Evolutionary conservation across 805 yeast genomes (phyloP).

Genomic region (Kazachstania kunashirensis): DNA sequence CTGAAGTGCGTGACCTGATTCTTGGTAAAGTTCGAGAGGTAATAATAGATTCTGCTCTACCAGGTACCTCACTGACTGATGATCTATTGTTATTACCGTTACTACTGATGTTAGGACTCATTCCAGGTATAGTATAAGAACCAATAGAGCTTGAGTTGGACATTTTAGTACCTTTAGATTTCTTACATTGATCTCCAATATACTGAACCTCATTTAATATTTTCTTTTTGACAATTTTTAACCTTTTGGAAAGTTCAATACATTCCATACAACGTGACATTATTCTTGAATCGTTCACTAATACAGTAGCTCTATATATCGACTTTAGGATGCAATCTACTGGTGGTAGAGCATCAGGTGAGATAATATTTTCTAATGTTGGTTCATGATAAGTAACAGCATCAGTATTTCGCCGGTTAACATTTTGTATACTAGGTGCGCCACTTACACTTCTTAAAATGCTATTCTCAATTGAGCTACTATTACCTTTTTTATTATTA

Average conservation of each 20-base stretch:
- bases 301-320: conserved; percentile 51
- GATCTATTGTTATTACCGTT: neutral
- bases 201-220: conserved; percentile 5
- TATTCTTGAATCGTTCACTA: conserved; percentile 55
- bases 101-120: neutral
- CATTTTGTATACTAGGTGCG: neutral
- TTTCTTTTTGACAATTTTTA: conserved; percentile 17
- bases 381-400: conserved; percentile 6
- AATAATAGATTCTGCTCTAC: neutral
- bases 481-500: no score
- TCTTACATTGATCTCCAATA: conserved; percentile 5
- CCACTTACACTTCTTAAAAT: neutral
- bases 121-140: no score
- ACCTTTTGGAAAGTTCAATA: conserved; percentile 21
- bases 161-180: neutral
- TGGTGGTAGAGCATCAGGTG: conserved; percentile 48
- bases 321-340: conserved; percentile 46
- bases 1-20: neutral
- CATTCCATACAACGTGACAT: conserved; percentile 33
- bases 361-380: conserved; percentile 49
- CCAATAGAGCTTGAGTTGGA: no score
- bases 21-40: neutral
- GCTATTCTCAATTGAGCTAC: no score
- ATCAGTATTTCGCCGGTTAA: neutral
- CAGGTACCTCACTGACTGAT: neutral